A percentile compares a stretch with the other conserved stretches of the same genome.
phyloP scores from a whole-genome alignment of 2,329 filamentous ascomycete species.

The Madurella mycetomatis region DNA sequence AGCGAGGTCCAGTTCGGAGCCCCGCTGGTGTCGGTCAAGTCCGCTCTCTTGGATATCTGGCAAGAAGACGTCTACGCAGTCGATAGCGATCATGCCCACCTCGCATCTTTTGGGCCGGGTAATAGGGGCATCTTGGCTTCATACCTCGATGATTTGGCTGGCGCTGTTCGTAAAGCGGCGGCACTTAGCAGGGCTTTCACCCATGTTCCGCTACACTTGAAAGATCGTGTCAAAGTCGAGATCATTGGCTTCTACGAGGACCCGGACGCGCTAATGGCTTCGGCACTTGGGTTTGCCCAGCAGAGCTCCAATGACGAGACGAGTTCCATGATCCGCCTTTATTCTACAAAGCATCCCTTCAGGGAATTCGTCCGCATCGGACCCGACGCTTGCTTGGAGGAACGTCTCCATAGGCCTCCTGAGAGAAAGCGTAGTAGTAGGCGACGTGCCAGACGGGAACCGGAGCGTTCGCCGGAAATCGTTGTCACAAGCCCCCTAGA shows the following conservation, averaged over 20 bases:
- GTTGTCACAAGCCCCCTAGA: constrained; percentile 33
- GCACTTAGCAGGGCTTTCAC: constrained; percentile 31
- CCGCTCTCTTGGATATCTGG: constrained; percentile 46
- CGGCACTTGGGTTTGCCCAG: constrained; percentile 35
- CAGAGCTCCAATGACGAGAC: constrained; percentile 28
- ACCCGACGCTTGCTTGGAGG: constrained; percentile 50
- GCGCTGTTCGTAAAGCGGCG: constrained; percentile 36
- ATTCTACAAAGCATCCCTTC: constrained; percentile 48
- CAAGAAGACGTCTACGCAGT: constrained; percentile 50
- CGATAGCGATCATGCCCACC: constrained; percentile 52
- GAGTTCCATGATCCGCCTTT: constrained; percentile 42
- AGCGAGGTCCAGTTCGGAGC: constrained; percentile 54
- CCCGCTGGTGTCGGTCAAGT: constrained; percentile 55
- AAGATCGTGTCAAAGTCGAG: constrained; percentile 53
- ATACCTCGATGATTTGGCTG: constrained; percentile 35
- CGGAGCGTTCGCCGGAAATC: constrained; percentile 33
- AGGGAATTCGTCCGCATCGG: constrained; percentile 53
- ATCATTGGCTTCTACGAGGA: constrained; percentile 59
- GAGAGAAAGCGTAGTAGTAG: constrained; percentile 11
- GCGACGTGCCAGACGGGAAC: background rate
- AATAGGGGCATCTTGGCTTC: constrained; percentile 46
- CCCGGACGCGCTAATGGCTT: constrained; percentile 33
- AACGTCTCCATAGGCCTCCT: constrained; percentile 40
- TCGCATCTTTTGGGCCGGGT: constrained; percentile 49
- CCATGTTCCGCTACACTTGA: constrained; percentile 46